phyloP scores from a whole-genome alignment of 1,284 basidiomycete species.

The Microstroma glucosiphilum region DNA sequence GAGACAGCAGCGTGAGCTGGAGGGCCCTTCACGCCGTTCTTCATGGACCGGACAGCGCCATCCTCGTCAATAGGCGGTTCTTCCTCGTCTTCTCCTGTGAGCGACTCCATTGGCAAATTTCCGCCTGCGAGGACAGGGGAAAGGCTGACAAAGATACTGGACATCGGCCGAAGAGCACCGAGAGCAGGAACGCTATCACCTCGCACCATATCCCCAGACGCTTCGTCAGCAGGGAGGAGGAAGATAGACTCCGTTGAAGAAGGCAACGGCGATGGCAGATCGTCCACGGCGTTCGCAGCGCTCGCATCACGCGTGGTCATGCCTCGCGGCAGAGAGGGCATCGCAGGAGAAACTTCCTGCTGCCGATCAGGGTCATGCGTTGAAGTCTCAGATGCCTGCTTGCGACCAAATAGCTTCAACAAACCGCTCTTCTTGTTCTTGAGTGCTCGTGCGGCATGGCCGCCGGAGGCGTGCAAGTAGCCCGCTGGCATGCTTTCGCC shows the following conservation, averaged over 20 bases:
- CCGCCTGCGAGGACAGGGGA: neutral
- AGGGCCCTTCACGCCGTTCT: neutral
- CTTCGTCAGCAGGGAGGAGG: neutral
- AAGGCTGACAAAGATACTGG: neutral
- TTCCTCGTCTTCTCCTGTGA: neutral
- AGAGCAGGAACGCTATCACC: neutral
- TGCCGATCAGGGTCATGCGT: neutral
- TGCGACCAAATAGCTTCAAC: neutral
- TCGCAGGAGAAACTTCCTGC: neutral
- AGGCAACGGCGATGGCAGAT: neutral
- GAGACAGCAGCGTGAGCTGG: neutral
- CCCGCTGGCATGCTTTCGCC: neutral
- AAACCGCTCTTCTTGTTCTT: constrained; percentile 4
- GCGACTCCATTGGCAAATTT: no score
- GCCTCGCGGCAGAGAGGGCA: neutral
- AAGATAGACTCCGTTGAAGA: neutral
- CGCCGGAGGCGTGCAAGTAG: neutral
- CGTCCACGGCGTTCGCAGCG: neutral
- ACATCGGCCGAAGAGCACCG: neutral
- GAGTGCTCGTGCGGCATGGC: neutral
- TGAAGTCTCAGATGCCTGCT: neutral
- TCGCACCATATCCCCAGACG: neutral
- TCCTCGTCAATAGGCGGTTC: neutral
- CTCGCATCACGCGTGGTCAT: neutral
- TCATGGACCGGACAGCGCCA: neutral